These are phyloP conservation scores for Gamarada debralockiae DNA, from an alignment of 495 filamentous ascomycete species.

Conservation along the genomic window DNA sequence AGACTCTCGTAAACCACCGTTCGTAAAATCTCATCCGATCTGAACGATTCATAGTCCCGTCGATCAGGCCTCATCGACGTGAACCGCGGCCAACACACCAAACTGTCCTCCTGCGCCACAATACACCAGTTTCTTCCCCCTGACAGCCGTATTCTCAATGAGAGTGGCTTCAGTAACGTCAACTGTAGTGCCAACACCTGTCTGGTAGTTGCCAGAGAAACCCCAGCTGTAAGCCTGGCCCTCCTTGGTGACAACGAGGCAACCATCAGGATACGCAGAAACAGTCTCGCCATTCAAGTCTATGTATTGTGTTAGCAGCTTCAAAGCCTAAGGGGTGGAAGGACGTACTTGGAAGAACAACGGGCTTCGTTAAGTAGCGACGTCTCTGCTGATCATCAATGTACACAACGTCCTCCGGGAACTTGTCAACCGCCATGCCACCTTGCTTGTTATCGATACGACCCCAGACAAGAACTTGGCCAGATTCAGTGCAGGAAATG, in stretches of 20 bases:
- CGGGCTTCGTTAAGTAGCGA: constrained; percentile 54
- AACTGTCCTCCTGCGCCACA: constrained; percentile 66
- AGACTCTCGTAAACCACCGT: too few relatives aligned
- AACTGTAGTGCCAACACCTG: constrained; percentile 56
- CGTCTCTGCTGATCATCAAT: constrained; percentile 41
- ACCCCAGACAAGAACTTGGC: constrained; percentile 65
- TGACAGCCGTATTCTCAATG: constrained; percentile 60
- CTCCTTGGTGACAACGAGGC: constrained; percentile 52
- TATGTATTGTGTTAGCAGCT: too few relatives aligned
- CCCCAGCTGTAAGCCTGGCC: constrained; percentile 69
- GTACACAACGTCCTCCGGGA: constrained; percentile 51
- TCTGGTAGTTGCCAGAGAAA: constrained; percentile 62
- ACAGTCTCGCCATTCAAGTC: constrained; percentile 31
- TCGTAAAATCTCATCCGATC: too few relatives aligned
- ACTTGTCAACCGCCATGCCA: constrained; percentile 47
- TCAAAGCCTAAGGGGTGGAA: too few relatives aligned
- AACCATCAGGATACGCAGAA: constrained; percentile 53
- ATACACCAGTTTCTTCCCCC: constrained; percentile 51
- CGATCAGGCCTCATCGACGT: too few relatives aligned
- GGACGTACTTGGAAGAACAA: constrained; percentile 28
- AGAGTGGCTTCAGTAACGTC: constrained; percentile 55
- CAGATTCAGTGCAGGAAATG: constrained; percentile 55
- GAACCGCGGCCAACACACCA: constrained; percentile 45
- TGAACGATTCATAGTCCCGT: too few relatives aligned
- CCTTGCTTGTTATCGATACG: constrained; percentile 60